phyloP scores from a whole-genome alignment of 352 stramenopile species.

The Phytophthora megakarya region DNA sequence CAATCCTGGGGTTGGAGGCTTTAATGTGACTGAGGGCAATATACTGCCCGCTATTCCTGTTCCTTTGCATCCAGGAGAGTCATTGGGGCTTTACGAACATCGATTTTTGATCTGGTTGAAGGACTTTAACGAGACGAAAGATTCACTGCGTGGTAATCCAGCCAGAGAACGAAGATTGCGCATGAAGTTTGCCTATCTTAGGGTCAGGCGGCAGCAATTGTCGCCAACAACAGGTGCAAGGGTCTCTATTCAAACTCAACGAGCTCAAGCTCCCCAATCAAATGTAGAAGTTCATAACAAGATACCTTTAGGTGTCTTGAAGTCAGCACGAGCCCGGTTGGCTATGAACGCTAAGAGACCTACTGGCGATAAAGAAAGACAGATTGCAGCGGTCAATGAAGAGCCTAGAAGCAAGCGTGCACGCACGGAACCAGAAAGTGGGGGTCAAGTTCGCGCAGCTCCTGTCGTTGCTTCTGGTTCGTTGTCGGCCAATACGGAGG shows the following conservation, averaged over 20 bases:
- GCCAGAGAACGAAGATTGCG: slow-evolving; percentile 27
- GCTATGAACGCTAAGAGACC: slow-evolving; percentile 13
- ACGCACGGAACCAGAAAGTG: slow-evolving; percentile 3
- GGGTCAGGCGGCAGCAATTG: slow-evolving; percentile 7
- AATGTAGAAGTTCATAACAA: slow-evolving; percentile 15
- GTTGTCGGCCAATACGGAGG: background rate
- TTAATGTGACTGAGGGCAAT: background rate
- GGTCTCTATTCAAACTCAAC: background rate
- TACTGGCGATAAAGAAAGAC: background rate
- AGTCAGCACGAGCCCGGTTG: slow-evolving; percentile 12
- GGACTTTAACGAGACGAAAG: slow-evolving; percentile 23
- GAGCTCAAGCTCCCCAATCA: background rate
- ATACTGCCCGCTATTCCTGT: slow-evolving; percentile 24
- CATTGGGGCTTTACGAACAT: slow-evolving; percentile 35
- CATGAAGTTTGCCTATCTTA: slow-evolving; percentile 30
- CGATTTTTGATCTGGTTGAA: slow-evolving; percentile 35
- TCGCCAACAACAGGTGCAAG: background rate
- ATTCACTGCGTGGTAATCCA: slow-evolving; percentile 22
- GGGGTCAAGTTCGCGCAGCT: background rate
- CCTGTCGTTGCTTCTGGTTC: background rate
- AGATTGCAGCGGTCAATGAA: background rate
- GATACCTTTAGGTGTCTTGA: slow-evolving; percentile 13
- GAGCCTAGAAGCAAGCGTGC: slow-evolving; percentile 22
- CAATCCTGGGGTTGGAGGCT: background rate
- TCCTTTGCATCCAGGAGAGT: slow-evolving; percentile 28